A percentile compares a stretch with the other conserved stretches of the same genome.
These are phyloP conservation scores for Colletotrichum sp. DNA, from an alignment of 2,329 filamentous ascomycete species.

Conservation along the genomic window DNA sequence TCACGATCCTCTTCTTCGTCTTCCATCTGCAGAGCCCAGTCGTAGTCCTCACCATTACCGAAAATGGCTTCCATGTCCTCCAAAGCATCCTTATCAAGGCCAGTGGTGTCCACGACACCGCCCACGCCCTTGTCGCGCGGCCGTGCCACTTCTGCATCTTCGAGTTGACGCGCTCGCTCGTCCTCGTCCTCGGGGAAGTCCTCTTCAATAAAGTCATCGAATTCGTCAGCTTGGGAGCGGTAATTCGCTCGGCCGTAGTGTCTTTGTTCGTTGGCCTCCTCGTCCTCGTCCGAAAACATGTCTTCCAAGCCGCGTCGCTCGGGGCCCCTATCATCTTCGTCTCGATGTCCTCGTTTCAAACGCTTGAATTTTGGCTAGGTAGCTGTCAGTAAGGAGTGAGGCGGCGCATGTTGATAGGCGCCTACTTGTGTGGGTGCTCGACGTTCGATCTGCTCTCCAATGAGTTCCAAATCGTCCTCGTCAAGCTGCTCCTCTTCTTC, in stretches of 20 bases:
- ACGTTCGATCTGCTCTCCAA: conserved; percentile 80
- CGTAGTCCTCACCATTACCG: conserved; percentile 93
- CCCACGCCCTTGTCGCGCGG: conserved; percentile 75
- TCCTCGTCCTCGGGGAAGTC: conserved; percentile 90
- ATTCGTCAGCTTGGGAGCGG: conserved; percentile 75
- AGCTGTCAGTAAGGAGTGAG: neutral
- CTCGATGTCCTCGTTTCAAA: conserved; percentile 87
- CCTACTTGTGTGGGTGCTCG: conserved; percentile 74
- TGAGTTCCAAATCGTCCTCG: conserved; percentile 94
- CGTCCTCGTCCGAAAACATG: conserved; percentile 96
- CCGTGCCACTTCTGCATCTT: conserved; percentile 88
- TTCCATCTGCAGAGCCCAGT: conserved; percentile 90
- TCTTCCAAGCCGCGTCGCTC: conserved; percentile 80
- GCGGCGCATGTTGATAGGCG: neutral
- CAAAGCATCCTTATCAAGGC: conserved; percentile 88
- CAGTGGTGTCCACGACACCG: conserved; percentile 77
- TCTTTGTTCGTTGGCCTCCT: conserved; percentile 66
- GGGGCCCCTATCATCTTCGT: conserved; percentile 69
- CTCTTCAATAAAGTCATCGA: conserved; percentile 96
- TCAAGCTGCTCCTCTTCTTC: conserved; percentile 90
- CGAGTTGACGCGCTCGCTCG: conserved; percentile 74
- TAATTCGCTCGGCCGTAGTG: conserved; percentile 57
- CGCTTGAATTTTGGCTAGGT: conserved; percentile 89
- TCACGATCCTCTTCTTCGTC: conserved; percentile 82
- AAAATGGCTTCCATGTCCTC: conserved; percentile 94